Conservation (phyloP, 2,329 filamentous ascomycete genomes). For the Fonsecaea nubica region DNA sequence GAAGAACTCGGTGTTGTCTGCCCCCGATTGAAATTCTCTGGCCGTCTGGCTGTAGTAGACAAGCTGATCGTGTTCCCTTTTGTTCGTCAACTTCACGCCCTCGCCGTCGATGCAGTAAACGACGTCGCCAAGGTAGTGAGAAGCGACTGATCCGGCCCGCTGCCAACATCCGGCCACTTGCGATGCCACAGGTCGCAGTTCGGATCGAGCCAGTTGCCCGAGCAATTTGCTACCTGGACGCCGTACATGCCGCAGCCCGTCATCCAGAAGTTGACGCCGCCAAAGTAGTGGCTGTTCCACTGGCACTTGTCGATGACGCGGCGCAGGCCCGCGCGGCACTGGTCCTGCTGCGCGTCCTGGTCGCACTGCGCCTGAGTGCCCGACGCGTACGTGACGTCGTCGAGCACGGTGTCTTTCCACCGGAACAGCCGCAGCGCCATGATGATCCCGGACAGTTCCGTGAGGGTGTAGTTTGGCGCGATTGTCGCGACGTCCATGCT, state of each 20-base stretch:
- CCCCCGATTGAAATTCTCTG: too few species aligned
- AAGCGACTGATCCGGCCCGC: neutral
- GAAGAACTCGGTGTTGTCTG: too few species aligned
- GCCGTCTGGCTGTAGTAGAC: too few species aligned
- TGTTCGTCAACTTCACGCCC: neutral
- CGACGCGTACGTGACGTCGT: constrained; percentile 8
- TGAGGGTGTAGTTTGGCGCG: constrained; percentile 24
- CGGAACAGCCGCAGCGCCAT: constrained; percentile 6
- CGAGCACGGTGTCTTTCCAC: neutral
- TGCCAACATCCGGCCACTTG: constrained; percentile 17
- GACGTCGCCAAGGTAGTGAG: neutral
- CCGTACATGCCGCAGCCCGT: constrained; percentile 23
- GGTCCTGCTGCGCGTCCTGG: constrained; percentile 7
- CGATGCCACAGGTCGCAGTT: constrained; percentile 26
- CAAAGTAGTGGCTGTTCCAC: constrained; percentile 25
- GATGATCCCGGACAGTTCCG: constrained; percentile 23
- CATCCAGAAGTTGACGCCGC: constrained; percentile 14
- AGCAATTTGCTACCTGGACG: constrained; percentile 19
- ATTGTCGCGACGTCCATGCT: neutral
- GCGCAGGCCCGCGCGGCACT: constrained; percentile 7
- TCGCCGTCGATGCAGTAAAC: neutral
- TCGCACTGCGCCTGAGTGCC: constrained; percentile 28
- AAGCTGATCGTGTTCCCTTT: too few species aligned
- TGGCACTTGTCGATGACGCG: constrained; percentile 21
- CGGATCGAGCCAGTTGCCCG: constrained; percentile 22